Percentiles rank a stretch among this genome's conserved stretches.
Evolutionary conservation across 805 yeast species (phyloP).

Genomic region (Peterozyma xylosa): DNA sequence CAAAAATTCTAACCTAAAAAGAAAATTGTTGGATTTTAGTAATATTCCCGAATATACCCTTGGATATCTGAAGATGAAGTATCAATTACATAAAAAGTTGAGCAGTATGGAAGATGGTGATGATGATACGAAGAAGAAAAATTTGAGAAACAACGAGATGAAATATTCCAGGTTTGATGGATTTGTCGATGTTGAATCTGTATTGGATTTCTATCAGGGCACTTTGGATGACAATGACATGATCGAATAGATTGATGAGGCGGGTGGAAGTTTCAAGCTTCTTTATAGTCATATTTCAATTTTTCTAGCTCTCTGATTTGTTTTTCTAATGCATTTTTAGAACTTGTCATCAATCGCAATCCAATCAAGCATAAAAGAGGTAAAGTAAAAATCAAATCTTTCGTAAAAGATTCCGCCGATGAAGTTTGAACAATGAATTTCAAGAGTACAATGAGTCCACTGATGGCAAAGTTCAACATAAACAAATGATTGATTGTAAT

Average conservation of each 20-base stretch:
- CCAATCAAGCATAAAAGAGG: conserved; percentile 17
- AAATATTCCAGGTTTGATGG: not conserved
- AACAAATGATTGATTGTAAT: conserved; percentile 1
- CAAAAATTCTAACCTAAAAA: conserved; percentile 5
- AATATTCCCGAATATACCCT: too few species aligned
- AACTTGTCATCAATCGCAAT: conserved; percentile 12
- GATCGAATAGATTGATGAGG: too few species aligned
- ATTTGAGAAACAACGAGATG: conserved; percentile 1
- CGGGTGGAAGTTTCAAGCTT: conserved; percentile 17
- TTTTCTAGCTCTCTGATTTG: conserved; percentile 15
- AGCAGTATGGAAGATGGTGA: too few species aligned
- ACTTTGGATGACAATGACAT: too few species aligned
- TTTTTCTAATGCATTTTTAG: conserved; percentile 12
- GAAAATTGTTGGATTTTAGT: not conserved
- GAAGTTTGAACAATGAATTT: conserved; percentile 6
- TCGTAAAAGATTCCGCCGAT: not conserved
- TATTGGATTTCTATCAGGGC: conserved; percentile 8
- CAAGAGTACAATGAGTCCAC: conserved; percentile 6
- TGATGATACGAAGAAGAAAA: not conserved
- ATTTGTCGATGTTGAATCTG: conserved; percentile 9
- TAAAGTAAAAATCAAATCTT: conserved; percentile 17
- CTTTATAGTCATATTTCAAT: conserved; percentile 21
- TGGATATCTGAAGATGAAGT: too few species aligned
- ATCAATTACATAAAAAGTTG: too few species aligned
- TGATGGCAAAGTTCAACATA: conserved; percentile 1